Conservation (phyloP, 345 rosid species). For the Hibiscus trionum region DNA sequence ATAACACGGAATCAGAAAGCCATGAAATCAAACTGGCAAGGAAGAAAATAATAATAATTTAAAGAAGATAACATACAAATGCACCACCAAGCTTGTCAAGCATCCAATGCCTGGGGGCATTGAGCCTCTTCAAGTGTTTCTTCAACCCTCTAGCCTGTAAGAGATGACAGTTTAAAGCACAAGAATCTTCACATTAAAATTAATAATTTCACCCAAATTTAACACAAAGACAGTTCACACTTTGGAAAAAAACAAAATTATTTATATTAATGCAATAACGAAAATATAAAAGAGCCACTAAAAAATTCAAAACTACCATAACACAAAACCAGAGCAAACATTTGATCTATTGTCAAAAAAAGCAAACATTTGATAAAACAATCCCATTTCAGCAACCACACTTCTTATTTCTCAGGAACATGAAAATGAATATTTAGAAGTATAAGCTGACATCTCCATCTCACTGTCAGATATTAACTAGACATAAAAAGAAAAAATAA, state of each 20-base stretch:
- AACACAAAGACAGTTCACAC: background rate
- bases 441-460: background rate
- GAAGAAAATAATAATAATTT: background rate
- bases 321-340: too few species aligned
- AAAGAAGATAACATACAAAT: constrained; percentile 33
- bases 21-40: background rate
- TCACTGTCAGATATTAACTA: background rate
- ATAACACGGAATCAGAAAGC: background rate
- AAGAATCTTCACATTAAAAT: background rate
- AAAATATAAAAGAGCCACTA: too few species aligned
- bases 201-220: background rate
- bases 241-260: too few species aligned
- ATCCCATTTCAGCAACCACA: too few species aligned
- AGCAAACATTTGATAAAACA: too few species aligned
- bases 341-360: too few species aligned
- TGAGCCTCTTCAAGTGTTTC: constrained; percentile 46
- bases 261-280: too few species aligned
- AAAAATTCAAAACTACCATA: too few species aligned
- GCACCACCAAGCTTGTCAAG: constrained; percentile 33
- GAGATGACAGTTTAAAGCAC: background rate
- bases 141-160: constrained; percentile 58
- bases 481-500: background rate
- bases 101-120: too few species aligned
- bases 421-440: too few species aligned
- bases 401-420: too few species aligned